A percentile compares a stretch with the other conserved stretches of the same genome.
Conservation (phyloP, 2,329 filamentous ascomycete genomes). For the Alternaria tenuissima region DNA sequence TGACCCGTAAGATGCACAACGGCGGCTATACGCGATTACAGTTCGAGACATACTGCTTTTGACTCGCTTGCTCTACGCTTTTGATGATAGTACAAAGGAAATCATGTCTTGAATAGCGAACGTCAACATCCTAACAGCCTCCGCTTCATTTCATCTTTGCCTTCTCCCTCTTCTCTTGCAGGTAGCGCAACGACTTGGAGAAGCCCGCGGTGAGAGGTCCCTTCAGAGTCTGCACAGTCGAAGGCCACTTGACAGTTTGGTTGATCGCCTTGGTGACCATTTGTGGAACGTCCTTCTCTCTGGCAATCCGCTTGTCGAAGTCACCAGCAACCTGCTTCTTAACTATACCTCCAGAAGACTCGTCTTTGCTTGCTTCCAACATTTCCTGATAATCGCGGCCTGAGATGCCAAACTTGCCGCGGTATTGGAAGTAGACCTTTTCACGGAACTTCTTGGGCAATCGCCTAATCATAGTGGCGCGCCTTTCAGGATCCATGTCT, state of each 20-base stretch:
- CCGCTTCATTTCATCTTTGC: conserved; percentile 41
- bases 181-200: conserved; percentile 73
- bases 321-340: conserved; percentile 78
- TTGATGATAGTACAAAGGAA: conserved; percentile 29
- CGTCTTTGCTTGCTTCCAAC: conserved; percentile 78
- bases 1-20: conserved; percentile 29
- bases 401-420: conserved; percentile 87
- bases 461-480: conserved; percentile 95
- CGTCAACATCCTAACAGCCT: background rate
- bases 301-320: conserved; percentile 87
- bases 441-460: conserved; percentile 86
- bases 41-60: conserved; percentile 1
- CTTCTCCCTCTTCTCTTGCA: conserved; percentile 75
- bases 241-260: conserved; percentile 91
- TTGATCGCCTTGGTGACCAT: conserved; percentile 80
- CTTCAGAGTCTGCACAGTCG: conserved; percentile 86
- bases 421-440: conserved; percentile 93
- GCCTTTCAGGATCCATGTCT: conserved; percentile 89
- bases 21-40: conserved; percentile 21
- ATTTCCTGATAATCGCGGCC: conserved; percentile 83
- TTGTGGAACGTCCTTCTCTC: conserved; percentile 71
- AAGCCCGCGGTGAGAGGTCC: conserved; percentile 81
- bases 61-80: conserved; percentile 23
- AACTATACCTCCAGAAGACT: conserved; percentile 68
- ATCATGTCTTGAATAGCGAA: background rate